Base-by-base conservation (phyloP, 108 stramenopile genomes). In the Epithemia pelagica region DNA sequence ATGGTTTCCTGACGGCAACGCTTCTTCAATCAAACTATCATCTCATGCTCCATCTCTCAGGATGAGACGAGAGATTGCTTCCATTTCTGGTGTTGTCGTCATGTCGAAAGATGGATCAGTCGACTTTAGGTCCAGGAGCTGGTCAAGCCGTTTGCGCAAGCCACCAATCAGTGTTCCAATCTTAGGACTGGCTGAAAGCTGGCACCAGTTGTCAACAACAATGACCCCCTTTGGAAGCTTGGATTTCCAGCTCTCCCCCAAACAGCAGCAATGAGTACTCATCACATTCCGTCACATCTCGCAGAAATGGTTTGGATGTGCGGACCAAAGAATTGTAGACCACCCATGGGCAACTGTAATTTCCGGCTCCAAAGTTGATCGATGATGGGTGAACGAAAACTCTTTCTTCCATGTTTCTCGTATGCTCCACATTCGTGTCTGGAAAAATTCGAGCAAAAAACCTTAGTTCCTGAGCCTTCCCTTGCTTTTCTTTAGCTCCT, bases 351-450 rank as follows among this genome's bases (percentile, higher is more conserved):
- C 95, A 97, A 62, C 83, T 85, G 64, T 78, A 97, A 24, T 76
- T 70, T 22, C 91, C 89, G 22, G 84, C 71, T n/a, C 71, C 64
- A 67, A 94, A 95, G 64, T 86, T 89, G 51, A 73, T 77, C 23
- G 92, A 95, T 20, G 80, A 78, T 10, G 96, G 96, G 74, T 97
- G 96, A 7, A 97, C 77, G 66, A 94, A 97, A 1, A 95, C 94
- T 28, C 89, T 74, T 61, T 95, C 93, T 68, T 95, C 93, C 32
- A 71, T 70, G 23, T 15, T 64, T 1, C 28, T 22, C 26, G 24
- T 52, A 33, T 27, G 26, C 30, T 19, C 27, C 56, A 31, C 46
- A 33, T 0, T 59, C 64, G 23, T 59, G 20, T 66, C 61, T 22
- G 24, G 30, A 58, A 58, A 53, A 1, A 21, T 19, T 30, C 73